Base-by-base conservation (phyloP, 495 filamentous ascomycete genomes). In the Pyronema omphalodes region DNA sequence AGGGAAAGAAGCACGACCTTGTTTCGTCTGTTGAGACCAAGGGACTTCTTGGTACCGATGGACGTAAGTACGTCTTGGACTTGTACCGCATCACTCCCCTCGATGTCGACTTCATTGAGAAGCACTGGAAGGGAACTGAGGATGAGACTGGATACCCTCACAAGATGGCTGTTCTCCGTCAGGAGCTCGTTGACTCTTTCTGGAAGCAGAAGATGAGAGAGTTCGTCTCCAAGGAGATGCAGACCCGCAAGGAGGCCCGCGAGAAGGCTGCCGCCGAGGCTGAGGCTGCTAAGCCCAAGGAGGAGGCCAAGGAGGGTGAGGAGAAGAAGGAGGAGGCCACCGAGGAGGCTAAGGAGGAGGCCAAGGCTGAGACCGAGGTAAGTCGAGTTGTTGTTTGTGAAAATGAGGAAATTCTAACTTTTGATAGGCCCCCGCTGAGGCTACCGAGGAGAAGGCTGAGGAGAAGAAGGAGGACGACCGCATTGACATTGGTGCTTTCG, bases 11-110 rank as follows among this genome's bases (percentile, higher is more conserved):
- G 15, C 87, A 93, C 64, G 86, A 95, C 33, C 76, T 99, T 9
- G 93, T 95, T 67, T 86, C 82, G 23, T 95, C 88, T 61, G 86
- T 99, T 29, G 93, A 99, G 71, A 99, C 93, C 18, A 99, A 99
- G 73, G 93, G 93, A 23, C 75, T 99, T 7, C 71, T 95, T 44
- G 93, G 93, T n/a, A 96, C 93, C 0, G 93, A 99, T 64, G 91
- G 88, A 17, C 73, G 93, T 55, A 95, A 94, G 65, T 99, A 99
- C 66, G 89, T 94, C 9, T 79, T 99, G 46, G 93, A 99, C 65
- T 68, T 99, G 57, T 99, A 99, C 70, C 80, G 93, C 55, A 79
- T 94, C 53, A 91, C 93, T 9, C 93, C 93, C 19, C 66, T 96
- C 47, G 93, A 99, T 73, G 79, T 94, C 46, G 64, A 70, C 34